Conservation (phyloP, 192 early-diverging fungal species). For the Radiomyces spectabilis region DNA sequence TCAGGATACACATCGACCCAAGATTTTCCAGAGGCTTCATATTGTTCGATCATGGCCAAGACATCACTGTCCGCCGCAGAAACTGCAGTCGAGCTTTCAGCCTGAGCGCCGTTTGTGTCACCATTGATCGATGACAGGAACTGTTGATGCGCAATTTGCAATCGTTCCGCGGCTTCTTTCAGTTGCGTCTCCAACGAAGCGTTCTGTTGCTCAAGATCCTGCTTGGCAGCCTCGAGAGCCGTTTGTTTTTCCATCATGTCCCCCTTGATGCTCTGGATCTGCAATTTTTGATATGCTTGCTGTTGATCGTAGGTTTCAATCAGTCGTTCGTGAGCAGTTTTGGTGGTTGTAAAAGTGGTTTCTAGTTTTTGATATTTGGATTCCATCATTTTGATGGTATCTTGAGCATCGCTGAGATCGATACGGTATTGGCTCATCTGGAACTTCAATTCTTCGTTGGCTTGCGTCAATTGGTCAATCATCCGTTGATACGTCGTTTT, state of each 20-base stretch:
- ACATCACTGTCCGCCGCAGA: too few species aligned
- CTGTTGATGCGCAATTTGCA: background rate
- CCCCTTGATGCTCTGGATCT: background rate
- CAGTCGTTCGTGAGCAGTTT: background rate
- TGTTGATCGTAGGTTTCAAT: background rate
- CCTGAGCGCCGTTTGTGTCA: background rate
- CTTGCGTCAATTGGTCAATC: too few species aligned
- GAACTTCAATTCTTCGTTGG: too few species aligned
- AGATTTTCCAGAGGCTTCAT: conserved; percentile 8
- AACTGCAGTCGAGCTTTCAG: background rate
- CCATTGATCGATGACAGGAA: background rate
- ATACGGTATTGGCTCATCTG: too few species aligned
- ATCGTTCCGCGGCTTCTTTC: background rate
- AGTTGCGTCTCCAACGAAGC: background rate
- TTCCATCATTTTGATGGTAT: too few species aligned
- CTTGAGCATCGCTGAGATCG: too few species aligned
- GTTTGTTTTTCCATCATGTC: background rate
- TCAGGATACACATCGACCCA: conserved; percentile 17
- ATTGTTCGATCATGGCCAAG: too few species aligned
- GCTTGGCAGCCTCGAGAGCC: background rate
- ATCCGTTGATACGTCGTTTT: too few species aligned
- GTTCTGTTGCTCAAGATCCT: background rate
- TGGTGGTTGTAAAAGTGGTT: background rate
- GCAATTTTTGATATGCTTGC: background rate
- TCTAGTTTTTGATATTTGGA: background rate